phyloP scores from a whole-genome alignment of 345 rosid species.

The Reutealis trisperma region DNA sequence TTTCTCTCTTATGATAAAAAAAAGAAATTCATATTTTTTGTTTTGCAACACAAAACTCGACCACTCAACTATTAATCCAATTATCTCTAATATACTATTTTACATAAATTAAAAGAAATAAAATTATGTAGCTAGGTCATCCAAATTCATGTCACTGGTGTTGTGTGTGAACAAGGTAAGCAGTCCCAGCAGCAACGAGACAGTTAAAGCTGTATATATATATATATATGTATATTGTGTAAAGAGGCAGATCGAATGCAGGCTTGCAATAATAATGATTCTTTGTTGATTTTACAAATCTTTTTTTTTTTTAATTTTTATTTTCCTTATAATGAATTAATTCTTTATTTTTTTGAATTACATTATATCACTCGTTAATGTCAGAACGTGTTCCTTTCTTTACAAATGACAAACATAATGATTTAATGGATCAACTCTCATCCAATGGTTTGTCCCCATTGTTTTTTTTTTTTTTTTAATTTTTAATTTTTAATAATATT shows the following conservation, averaged over 20 bases:
- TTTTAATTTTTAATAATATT: no score
- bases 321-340: no score
- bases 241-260: background rate
- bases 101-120: no score
- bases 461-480: background rate
- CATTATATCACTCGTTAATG: background rate
- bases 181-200: no score
- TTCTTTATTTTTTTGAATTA: background rate
- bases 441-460: background rate
- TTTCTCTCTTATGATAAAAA: no score
- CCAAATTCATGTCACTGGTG: background rate
- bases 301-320: no score
- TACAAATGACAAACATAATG: background rate
- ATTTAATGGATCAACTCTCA: slow-evolving; percentile 3
- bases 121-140: background rate
- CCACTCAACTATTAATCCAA: no score
- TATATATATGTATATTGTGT: no score
- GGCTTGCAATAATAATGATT: slow-evolving; percentile 1
- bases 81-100: no score
- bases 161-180: slow-evolving; percentile 14
- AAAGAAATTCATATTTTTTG: no score
- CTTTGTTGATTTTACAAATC: background rate
- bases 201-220: background rate
- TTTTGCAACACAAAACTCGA: no score
- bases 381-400: background rate